Percentiles rank a stretch among this genome's conserved stretches.
Evolutionary conservation across 257 asterid genomes (phyloP).

Genomic region (Ilex asprella): DNA sequence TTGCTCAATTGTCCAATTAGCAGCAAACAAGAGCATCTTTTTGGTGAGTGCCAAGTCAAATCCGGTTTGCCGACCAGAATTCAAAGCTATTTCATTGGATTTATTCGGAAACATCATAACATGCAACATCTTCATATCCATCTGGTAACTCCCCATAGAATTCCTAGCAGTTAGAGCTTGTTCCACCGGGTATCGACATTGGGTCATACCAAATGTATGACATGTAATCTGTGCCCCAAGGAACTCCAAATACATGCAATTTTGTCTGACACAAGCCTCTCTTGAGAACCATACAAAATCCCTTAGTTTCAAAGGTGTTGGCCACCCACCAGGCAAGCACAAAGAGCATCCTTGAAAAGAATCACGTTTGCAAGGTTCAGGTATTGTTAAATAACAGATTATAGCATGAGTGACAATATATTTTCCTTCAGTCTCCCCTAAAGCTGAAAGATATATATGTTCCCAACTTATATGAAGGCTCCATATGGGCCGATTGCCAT

Average conservation of each 20-base stretch:
- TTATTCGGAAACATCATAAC: constrained; percentile 38
- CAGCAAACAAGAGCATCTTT: constrained; percentile 63
- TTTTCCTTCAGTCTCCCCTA: constrained; percentile 70
- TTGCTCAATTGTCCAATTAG: constrained; percentile 89
- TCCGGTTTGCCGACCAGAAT: constrained; percentile 20
- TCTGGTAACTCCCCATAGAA: constrained; percentile 31
- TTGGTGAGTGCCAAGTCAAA: constrained; percentile 33
- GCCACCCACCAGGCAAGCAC: constrained; percentile 90
- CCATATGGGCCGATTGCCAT: constrained; percentile 73
- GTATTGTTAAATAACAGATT: constrained; percentile 32
- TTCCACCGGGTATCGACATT: constrained; percentile 19
- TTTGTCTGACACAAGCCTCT: constrained; percentile 66
- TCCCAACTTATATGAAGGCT: constrained; percentile 87
- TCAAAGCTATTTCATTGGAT: constrained; percentile 19
- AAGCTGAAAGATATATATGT: constrained; percentile 80
- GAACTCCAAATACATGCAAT: constrained; percentile 62
- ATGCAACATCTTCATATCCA: constrained; percentile 42
- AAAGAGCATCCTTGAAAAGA: constrained; percentile 40
- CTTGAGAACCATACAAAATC: constrained; percentile 55
- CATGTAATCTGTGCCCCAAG: constrained; percentile 59
- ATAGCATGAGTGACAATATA: constrained; percentile 44
- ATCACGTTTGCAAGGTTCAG: constrained; percentile 33
- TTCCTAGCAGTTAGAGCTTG: constrained; percentile 24
- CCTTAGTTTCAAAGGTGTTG: constrained; percentile 60
- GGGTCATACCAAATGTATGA: constrained; percentile 9